These are phyloP conservation scores for Krasilnikovozyma curviuscula DNA, from an alignment of 768 basidiomycete genomes.

Conservation along the genomic window DNA sequence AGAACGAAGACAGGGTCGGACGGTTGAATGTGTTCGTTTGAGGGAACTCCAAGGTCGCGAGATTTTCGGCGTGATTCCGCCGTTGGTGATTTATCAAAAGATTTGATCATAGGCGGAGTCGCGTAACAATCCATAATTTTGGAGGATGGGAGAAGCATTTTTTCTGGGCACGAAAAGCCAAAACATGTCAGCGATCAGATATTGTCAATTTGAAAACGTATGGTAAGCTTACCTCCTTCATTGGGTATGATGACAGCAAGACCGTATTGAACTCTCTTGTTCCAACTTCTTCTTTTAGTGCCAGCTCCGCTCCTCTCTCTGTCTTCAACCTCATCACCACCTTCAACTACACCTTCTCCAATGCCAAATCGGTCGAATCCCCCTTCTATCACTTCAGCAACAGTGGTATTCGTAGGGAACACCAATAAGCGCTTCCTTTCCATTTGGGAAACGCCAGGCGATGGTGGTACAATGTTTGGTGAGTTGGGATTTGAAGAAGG, in stretches of 20 bases:
- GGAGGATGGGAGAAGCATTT: conserved; percentile 55
- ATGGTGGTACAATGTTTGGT: conserved; percentile 16
- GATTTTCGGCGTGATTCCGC: conserved; percentile 63
- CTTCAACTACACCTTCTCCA: conserved; percentile 89
- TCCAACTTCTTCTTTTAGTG: conserved; percentile 56
- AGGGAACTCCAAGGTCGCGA: conserved; percentile 57
- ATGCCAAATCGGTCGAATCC: conserved; percentile 88
- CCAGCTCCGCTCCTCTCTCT: no score
- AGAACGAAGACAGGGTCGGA: conserved; percentile 82
- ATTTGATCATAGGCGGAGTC: conserved; percentile 49
- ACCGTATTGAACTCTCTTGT: conserved; percentile 68
- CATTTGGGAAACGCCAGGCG: conserved; percentile 39
- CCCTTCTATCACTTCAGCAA: conserved; percentile 86
- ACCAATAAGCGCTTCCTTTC: conserved; percentile 65
- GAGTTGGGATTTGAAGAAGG: not conserved
- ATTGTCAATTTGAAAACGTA: not conserved
- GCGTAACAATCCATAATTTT: conserved; percentile 68
- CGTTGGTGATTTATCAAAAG: conserved; percentile 37
- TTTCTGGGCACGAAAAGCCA: conserved; percentile 34
- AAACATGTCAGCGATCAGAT: not conserved
- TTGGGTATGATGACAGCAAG: conserved; percentile 37
- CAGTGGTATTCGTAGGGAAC: conserved; percentile 85
- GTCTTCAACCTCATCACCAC: conserved; percentile 94
- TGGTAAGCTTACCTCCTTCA: conserved; percentile 44
- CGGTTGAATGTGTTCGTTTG: conserved; percentile 48